Conservation (phyloP, 805 yeast species). For the Kodamaea hsintzibuensis region DNA sequence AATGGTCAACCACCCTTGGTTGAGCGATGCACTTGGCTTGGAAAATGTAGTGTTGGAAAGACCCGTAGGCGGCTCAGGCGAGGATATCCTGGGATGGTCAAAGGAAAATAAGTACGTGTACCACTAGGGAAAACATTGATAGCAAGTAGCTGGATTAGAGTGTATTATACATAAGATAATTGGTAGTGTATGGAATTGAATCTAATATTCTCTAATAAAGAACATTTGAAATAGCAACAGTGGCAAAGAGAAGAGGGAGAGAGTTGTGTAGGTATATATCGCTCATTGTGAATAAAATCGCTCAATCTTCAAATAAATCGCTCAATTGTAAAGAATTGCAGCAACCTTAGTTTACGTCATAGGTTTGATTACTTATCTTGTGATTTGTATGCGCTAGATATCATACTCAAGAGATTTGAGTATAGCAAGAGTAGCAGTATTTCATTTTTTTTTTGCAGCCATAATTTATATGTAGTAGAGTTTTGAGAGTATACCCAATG, state of each 20-base stretch:
- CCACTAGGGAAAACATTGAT: conserved; percentile 1
- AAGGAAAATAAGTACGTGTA: conserved; percentile 40
- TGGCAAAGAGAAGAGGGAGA: background rate
- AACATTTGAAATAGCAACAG: background rate
- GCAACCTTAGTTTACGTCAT: too few relatives aligned
- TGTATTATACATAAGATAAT: background rate
- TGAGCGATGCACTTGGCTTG: conserved; percentile 72
- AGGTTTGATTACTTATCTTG: too few relatives aligned
- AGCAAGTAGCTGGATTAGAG: background rate
- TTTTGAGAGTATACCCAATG: too few relatives aligned
- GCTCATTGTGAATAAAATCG: background rate
- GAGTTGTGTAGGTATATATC: background rate
- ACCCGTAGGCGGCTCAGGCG: conserved; percentile 76
- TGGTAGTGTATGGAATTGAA: background rate
- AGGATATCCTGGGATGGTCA: conserved; percentile 91
- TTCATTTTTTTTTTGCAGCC: too few relatives aligned
- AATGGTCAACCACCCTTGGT: conserved; percentile 85
- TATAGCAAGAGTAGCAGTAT: too few relatives aligned
- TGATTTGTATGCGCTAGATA: too few relatives aligned
- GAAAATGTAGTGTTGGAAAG: conserved; percentile 72
- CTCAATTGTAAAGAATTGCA: too few relatives aligned
- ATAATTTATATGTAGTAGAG: too few relatives aligned
- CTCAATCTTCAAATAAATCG: background rate
- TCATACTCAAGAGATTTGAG: too few relatives aligned
- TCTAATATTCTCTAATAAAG: background rate